phyloP scores from a whole-genome alignment of 495 filamentous ascomycete genomes.

The Opeltia flavorubescens region DNA sequence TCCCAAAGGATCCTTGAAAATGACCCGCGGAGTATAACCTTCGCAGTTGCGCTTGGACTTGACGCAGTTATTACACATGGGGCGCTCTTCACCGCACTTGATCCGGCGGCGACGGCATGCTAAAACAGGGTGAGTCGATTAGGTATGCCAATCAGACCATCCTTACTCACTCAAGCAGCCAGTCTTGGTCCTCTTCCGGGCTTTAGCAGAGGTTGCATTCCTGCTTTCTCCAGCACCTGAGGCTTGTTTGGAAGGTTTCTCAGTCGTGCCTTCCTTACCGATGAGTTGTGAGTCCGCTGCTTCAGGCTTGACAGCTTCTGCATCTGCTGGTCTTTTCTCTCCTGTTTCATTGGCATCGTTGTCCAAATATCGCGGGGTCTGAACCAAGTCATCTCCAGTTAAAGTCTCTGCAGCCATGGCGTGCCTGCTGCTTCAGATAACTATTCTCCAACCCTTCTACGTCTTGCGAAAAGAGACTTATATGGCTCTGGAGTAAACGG shows the following conservation, averaged over 20 bases:
- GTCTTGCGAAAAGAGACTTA: too few species aligned
- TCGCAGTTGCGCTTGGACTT: constrained; percentile 91
- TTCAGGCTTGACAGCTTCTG: background rate
- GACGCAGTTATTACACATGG: constrained; percentile 81
- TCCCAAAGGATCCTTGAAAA: constrained; percentile 81
- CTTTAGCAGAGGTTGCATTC: constrained; percentile 11
- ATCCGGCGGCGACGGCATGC: constrained; percentile 90
- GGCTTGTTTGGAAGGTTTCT: constrained; percentile 1
- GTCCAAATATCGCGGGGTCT: too few species aligned
- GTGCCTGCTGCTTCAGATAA: too few species aligned
- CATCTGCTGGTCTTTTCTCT: background rate
- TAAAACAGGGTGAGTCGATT: constrained; percentile 18
- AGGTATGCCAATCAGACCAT: background rate
- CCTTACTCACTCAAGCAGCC: constrained; percentile 72
- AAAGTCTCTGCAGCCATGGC: too few species aligned
- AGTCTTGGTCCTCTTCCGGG: constrained; percentile 81
- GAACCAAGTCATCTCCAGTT: too few species aligned
- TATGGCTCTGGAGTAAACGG: too few species aligned
- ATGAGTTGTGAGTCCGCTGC: background rate
- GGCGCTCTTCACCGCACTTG: constrained; percentile 93
- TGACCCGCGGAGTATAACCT: constrained; percentile 82
- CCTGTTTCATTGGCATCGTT: too few species aligned
- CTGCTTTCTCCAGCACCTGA: constrained; percentile 5
- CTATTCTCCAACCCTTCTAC: too few species aligned
- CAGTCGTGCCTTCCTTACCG: background rate